Percentiles rank a stretch among this genome's conserved stretches.
These are phyloP conservation scores for Xylaria polymorpha DNA, from an alignment of 2,329 filamentous ascomycete species.

Conservation along the genomic window DNA sequence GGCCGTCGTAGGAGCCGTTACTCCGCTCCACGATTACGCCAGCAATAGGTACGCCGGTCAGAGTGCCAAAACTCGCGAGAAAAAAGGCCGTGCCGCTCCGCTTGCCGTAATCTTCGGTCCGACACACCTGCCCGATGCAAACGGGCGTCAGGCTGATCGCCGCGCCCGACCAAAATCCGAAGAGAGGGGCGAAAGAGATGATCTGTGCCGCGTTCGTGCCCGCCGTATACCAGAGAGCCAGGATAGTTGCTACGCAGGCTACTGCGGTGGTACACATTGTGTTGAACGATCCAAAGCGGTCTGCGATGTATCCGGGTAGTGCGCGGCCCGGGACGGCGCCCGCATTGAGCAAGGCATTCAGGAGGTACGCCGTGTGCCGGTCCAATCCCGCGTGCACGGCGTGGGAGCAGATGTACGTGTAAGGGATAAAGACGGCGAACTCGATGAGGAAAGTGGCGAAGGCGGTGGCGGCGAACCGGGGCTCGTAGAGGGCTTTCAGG, in stretches of 20 bases:
- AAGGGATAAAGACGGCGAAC: slow-evolving; percentile 35
- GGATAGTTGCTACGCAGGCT: slow-evolving; percentile 27
- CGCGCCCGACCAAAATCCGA: slow-evolving; percentile 35
- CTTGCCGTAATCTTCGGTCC: slow-evolving; percentile 35
- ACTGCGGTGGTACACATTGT: slow-evolving; percentile 28
- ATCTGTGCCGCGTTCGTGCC: slow-evolving; percentile 25
- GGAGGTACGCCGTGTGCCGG: slow-evolving; percentile 26
- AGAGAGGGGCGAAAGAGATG: slow-evolving; percentile 32
- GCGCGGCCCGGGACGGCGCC: slow-evolving; percentile 34
- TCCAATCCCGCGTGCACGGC: slow-evolving; percentile 28
- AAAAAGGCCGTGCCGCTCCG: slow-evolving; percentile 36
- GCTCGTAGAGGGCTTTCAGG: slow-evolving; percentile 27
- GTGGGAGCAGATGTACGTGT: slow-evolving; percentile 31
- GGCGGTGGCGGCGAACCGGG: slow-evolving; percentile 30
- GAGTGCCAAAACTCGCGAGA: slow-evolving; percentile 30
- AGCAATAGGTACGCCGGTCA: slow-evolving; percentile 29
- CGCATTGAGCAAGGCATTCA: slow-evolving; percentile 30
- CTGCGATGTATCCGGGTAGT: slow-evolving; percentile 34
- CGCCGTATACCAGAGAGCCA: slow-evolving; percentile 31
- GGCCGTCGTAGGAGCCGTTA: slow-evolving; percentile 23
- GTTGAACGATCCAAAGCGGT: slow-evolving; percentile 34
- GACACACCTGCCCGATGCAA: slow-evolving; percentile 34
- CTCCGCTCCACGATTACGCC: slow-evolving; percentile 28
- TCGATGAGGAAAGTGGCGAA: slow-evolving; percentile 32
- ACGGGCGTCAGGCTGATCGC: slow-evolving; percentile 33